Evolutionary conservation across 768 basidiomycete species (phyloP).

Genomic region (Russula sp.): DNA sequence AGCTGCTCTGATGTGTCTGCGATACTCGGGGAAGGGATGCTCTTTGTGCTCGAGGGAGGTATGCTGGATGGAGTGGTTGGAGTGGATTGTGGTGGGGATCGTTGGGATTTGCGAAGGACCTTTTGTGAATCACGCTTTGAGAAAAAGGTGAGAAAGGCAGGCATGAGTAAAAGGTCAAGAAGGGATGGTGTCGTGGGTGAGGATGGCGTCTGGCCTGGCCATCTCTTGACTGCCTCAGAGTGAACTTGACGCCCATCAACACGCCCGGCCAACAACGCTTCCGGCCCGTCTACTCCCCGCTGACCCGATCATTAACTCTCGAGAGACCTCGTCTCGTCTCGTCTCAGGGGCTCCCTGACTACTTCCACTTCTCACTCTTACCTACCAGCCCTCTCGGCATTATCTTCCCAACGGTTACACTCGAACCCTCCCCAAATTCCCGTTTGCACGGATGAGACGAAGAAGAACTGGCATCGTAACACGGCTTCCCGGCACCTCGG

Average conservation of each 20-base stretch:
- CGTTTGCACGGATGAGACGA: too few species aligned
- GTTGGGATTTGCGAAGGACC: background rate
- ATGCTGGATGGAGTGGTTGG: background rate
- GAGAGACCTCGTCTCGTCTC: background rate
- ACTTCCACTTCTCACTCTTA: too few species aligned
- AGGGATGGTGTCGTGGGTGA: background rate
- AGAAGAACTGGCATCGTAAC: background rate
- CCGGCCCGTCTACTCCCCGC: background rate
- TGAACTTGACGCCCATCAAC: background rate
- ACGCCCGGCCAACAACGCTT: background rate
- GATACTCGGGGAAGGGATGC: conserved; percentile 19
- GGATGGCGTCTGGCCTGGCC: background rate
- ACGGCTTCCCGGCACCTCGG: background rate
- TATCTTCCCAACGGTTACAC: background rate
- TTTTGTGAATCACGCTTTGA: conserved; percentile 20
- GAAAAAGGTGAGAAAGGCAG: conserved; percentile 18
- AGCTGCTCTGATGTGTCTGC: conserved; percentile 16
- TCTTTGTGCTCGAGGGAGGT: conserved; percentile 13
- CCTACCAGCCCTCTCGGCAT: too few species aligned
- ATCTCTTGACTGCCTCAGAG: conserved; percentile 1
- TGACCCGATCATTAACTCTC: background rate
- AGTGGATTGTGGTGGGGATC: background rate
- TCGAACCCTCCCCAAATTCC: background rate
- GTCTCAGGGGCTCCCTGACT: conserved; percentile 1
- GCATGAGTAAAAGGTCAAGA: background rate